A percentile compares a stretch with the other conserved stretches of the same genome.
phyloP scores from a whole-genome alignment of 805 yeast species.

The Pichia heedii region DNA sequence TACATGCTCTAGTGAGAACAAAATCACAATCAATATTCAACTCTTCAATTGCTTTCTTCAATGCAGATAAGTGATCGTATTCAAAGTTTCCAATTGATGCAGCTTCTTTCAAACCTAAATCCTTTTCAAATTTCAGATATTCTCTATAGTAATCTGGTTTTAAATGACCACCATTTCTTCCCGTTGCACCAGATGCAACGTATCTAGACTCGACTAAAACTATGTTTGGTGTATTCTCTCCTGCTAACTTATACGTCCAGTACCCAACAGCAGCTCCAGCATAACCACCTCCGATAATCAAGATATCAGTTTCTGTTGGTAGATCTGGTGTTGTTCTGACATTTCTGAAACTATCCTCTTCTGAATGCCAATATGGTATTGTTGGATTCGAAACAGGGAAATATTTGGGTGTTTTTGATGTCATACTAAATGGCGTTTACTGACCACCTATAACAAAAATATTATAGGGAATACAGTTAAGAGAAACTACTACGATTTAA shows the following conservation, averaged over 20 bases:
- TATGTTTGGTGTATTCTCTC: conserved; percentile 7
- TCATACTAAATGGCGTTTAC: too few relatives aligned
- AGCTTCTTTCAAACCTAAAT: conserved; percentile 23
- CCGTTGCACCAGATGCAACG: conserved; percentile 34
- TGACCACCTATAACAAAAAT: too few relatives aligned
- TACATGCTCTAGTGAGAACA: conserved; percentile 26
- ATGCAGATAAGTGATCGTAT: conserved; percentile 24
- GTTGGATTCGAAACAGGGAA: conserved; percentile 17
- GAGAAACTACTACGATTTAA: too few relatives aligned
- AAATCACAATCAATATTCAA: conserved; percentile 31
- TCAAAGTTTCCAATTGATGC: conserved; percentile 32
- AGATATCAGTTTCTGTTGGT: conserved; percentile 31
- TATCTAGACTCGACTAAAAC: conserved; percentile 32
- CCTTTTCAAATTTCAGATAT: conserved; percentile 12
- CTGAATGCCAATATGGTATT: conserved; percentile 18
- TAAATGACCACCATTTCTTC: conserved; percentile 41
- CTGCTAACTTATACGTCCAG: conserved; percentile 16
- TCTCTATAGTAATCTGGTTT: conserved; percentile 27
- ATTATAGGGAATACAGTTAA: too few relatives aligned
- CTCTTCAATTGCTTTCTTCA: conserved; percentile 27
- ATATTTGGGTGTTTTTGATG: not conserved
- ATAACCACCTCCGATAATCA: conserved; percentile 38
- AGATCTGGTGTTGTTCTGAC: conserved; percentile 20
- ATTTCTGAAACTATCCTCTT: conserved; percentile 13
- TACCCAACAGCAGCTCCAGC: conserved; percentile 34